Conservation (phyloP, 768 basidiomycete genomes). For the Xerocomus spinulosus region DNA sequence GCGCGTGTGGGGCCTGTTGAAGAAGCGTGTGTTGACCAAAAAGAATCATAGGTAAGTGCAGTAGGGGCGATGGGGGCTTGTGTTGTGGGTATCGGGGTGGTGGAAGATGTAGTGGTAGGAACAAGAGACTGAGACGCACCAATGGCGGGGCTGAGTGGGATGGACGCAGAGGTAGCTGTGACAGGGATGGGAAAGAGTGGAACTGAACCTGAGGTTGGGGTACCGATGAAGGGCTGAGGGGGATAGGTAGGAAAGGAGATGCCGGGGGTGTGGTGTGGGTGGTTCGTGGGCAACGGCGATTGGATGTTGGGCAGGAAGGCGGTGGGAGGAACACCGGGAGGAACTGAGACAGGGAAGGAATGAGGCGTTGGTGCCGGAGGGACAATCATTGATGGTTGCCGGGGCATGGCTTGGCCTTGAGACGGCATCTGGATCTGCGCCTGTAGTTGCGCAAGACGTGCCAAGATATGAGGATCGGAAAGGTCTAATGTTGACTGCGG, state of each 20-base stretch:
- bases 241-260: not conserved
- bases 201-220: not conserved
- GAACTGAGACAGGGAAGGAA: not conserved
- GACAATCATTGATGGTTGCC: slow-evolving; percentile 1
- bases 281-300: slow-evolving; percentile 1
- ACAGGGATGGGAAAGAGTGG: not conserved
- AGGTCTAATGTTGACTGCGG: slow-evolving; percentile 13
- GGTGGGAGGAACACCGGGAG: not conserved
- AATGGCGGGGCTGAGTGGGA: not conserved
- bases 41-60: slow-evolving; percentile 55
- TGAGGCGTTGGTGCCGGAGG: not conserved
- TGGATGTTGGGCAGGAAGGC: not conserved
- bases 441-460: slow-evolving; percentile 25
- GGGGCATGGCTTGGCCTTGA: slow-evolving; percentile 1
- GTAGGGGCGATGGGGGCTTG: slow-evolving; percentile 14
- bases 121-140: not conserved
- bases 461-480: slow-evolving; percentile 22
- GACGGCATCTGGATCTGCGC: slow-evolving; percentile 12
- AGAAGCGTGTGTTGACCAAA: slow-evolving; percentile 54
- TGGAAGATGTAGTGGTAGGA: not conserved
- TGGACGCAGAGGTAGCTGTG: not conserved
- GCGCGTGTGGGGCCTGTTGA: slow-evolving; percentile 24
- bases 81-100: slow-evolving; percentile 5
- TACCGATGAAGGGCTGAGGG: not conserved
- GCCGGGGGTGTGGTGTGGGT: slow-evolving; percentile 6